Conservation (phyloP, 345 rosid genomes). For the Citrus maxima region DNA sequence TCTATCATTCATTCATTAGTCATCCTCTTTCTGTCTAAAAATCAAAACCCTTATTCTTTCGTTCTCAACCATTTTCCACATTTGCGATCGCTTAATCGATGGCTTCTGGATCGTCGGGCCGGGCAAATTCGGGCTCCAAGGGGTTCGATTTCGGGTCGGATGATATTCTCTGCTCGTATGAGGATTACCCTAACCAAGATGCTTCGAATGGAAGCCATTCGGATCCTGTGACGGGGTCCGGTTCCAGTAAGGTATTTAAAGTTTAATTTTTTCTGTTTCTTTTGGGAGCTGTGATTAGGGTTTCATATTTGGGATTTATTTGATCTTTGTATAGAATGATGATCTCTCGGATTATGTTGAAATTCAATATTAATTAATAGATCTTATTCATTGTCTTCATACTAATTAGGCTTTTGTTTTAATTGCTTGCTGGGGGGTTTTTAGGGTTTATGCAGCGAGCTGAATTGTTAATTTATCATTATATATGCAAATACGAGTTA, state of each 20-base stretch:
- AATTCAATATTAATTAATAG: not conserved
- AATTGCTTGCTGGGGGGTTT: too few species aligned
- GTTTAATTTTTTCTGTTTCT: not conserved
- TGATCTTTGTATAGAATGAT: too few species aligned
- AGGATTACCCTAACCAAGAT: constrained; percentile 76
- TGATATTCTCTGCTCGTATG: constrained; percentile 97
- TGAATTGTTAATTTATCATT: not conserved
- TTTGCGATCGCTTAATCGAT: constrained; percentile 22
- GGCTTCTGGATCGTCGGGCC: constrained; percentile 90
- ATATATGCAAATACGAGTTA: not conserved
- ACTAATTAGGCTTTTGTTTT: too few species aligned
- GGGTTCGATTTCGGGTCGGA: constrained; percentile 94
- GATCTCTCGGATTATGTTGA: not conserved
- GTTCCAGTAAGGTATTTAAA: constrained; percentile 37
- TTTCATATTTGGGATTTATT: not conserved
- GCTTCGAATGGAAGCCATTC: constrained; percentile 61
- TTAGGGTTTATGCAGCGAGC: not conserved
- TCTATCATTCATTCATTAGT: not conserved
- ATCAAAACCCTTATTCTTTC: not conserved
- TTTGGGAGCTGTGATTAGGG: not conserved
- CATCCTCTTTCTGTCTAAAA: not conserved
- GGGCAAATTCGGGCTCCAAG: constrained; percentile 61
- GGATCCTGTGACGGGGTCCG: constrained; percentile 48
- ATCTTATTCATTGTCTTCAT: not conserved
- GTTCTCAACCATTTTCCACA: not conserved